Base-by-base conservation (phyloP, 805 yeast genomes). In the Sugiyamaella marilandica region DNA sequence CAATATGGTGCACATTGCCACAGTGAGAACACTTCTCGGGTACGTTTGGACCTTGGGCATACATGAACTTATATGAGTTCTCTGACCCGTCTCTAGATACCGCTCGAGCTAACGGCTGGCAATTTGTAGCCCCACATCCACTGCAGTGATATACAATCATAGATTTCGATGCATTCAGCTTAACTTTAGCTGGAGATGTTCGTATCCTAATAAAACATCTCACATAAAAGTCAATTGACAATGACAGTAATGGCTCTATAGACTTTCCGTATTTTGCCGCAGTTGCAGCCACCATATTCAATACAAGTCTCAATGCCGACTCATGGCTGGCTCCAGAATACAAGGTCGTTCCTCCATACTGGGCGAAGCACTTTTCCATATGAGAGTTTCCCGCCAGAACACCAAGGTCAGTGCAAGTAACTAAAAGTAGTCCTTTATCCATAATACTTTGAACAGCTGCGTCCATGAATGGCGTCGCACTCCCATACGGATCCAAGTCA, bases 401-500 rank as follows among this genome's bases (percentile, higher is more conserved):
- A 0, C 96, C 96, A 13, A 95, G 77, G 71, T 94, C 99, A 0
- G 99, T 94, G 68, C 99, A 94, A 0, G 99, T 94, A 2, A 94
- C 92, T 48, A 94, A 72, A 59, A 94, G 70, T 41, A 94, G 63
- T 1, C 98, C 99, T 52, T 84, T 91, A 59, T 91, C 90, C 47
- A 78, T 79, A n/a, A 91, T 79, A 32, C 84, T 74, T 63, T 89
- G 95, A 32, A 94, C 74, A 0, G 98, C 97, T 32, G 94, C 82
- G 67, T 94, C 99, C 29, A 94, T 76, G 66, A 94, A 94, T 7
- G 99, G 99, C 0, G 97, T 81, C 0, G 97, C 99, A 0, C 97
- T 85, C 31, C 99, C 99, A 65, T 94, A 94, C 0, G 99, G 99
- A 69, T 94, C 99, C 49, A 94, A 76, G 70, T 94, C 99, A 53